phyloP scores from a whole-genome alignment of 169 alveolate genomes.

The Cryptosporidium ubiquitum region DNA sequence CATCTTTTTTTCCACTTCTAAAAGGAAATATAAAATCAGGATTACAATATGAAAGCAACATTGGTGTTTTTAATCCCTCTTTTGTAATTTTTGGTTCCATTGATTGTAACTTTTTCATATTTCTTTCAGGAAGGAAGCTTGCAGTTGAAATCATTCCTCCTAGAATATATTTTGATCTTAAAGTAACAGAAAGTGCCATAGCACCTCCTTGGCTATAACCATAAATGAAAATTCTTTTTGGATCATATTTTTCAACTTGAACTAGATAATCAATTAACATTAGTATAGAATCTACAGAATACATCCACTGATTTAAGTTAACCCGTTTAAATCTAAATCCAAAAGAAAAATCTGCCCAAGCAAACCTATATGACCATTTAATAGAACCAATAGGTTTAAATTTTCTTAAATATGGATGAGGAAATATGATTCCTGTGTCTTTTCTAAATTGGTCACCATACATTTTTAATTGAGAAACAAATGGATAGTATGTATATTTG shows the following conservation, averaged over 20 bases:
- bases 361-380: constrained; percentile 23
- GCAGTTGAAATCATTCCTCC: constrained; percentile 60
- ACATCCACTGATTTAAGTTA: constrained; percentile 60
- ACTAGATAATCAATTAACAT: constrained; percentile 21
- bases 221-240: constrained; percentile 62
- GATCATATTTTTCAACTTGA: constrained; percentile 41
- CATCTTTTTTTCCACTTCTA: constrained; percentile 39
- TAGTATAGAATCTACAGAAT: constrained; percentile 47
- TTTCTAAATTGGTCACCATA: constrained; percentile 25
- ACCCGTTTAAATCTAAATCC: constrained; percentile 7
- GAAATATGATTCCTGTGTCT: constrained; percentile 47
- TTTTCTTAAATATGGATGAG: constrained; percentile 54
- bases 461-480: constrained; percentile 49
- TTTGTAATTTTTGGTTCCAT: constrained; percentile 14
- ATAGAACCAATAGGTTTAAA: constrained; percentile 28
- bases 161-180: constrained; percentile 37
- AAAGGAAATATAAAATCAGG: constrained; percentile 56
- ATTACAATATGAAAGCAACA: constrained; percentile 46
- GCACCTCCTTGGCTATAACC: constrained; percentile 74
- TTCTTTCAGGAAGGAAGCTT: constrained; percentile 44
- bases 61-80: constrained; percentile 35
- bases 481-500: constrained; percentile 56
- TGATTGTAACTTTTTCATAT: not conserved
- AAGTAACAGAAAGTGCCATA: constrained; percentile 26
- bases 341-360: constrained; percentile 72